Percentiles rank a stretch among this genome's conserved stretches.
Evolutionary conservation across 768 basidiomycete species (phyloP).

Genomic region (Leccinum incarnatum): DNA sequence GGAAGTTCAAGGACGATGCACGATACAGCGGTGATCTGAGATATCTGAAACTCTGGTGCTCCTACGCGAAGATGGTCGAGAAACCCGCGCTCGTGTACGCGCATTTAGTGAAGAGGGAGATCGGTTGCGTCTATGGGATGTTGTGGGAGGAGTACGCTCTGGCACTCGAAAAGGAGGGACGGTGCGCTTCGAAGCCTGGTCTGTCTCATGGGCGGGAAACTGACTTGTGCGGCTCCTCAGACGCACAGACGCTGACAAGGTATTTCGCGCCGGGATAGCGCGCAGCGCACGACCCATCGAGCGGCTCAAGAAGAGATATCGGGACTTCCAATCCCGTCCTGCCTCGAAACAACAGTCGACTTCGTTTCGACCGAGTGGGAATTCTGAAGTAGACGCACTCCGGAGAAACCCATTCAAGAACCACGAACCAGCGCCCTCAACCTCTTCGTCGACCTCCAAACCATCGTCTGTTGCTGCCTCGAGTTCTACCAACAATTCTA

Average conservation of each 20-base stretch:
- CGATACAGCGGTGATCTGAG: slow-evolving; percentile 84
- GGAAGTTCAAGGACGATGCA: slow-evolving; percentile 78
- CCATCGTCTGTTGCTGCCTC: slow-evolving; percentile 22
- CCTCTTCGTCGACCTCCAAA: slow-evolving; percentile 30
- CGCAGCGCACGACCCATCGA: slow-evolving; percentile 80
- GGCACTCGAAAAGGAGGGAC: slow-evolving; percentile 69
- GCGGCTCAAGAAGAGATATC: slow-evolving; percentile 76
- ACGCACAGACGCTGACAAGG: slow-evolving; percentile 69
- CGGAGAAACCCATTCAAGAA: slow-evolving; percentile 40
- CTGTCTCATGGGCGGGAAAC: slow-evolving; percentile 1
- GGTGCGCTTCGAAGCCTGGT: slow-evolving; percentile 46
- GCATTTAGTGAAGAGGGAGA: slow-evolving; percentile 51
- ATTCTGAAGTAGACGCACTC: slow-evolving; percentile 27
- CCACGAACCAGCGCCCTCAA: slow-evolving; percentile 29
- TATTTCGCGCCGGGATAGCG: slow-evolving; percentile 81
- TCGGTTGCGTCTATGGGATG: slow-evolving; percentile 73
- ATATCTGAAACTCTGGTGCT: slow-evolving; percentile 89
- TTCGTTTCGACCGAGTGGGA: slow-evolving; percentile 27
- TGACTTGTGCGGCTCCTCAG: slow-evolving; percentile 38
- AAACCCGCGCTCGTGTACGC: slow-evolving; percentile 49
- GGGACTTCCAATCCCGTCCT: slow-evolving; percentile 68
- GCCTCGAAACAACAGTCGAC: slow-evolving; percentile 26
- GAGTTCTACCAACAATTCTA: slow-evolving; percentile 40
- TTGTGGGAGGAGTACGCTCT: slow-evolving; percentile 92
- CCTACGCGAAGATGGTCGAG: slow-evolving; percentile 81